Conservation (phyloP, 2,329 filamentous ascomycete genomes). For the Triangularia setosa region DNA sequence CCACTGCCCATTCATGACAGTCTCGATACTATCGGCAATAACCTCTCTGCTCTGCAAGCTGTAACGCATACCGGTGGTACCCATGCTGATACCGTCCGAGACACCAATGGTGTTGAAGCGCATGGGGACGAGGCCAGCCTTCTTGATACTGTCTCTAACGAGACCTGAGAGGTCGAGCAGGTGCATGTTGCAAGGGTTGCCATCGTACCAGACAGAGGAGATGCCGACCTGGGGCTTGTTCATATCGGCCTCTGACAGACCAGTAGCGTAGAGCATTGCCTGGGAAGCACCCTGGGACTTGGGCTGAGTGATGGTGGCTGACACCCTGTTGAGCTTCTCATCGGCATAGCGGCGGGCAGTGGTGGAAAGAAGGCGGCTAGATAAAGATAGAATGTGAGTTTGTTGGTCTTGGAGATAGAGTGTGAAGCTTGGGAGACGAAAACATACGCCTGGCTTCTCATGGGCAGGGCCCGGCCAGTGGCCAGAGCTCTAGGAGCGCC, state of each 20-base stretch:
- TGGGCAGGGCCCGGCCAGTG: constrained; percentile 22
- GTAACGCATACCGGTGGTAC: constrained; percentile 94
- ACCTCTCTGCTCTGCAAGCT: constrained; percentile 91
- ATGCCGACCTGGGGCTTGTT: constrained; percentile 97
- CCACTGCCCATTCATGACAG: constrained; percentile 98
- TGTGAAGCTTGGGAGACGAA: neutral
- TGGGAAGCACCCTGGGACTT: constrained; percentile 98
- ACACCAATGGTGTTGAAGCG: constrained; percentile 99
- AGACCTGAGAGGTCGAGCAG: constrained; percentile 81
- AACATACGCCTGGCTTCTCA: constrained; percentile 26
- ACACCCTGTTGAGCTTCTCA: constrained; percentile 74
- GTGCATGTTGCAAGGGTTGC: constrained; percentile 99
- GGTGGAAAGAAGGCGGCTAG: constrained; percentile 49
- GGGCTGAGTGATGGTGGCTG: constrained; percentile 83
- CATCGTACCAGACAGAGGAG: constrained; percentile 95
- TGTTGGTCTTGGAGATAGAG: neutral
- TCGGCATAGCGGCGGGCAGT: constrained; percentile 47
- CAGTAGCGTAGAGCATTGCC: constrained; percentile 97
- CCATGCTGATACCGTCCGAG: constrained; percentile 97
- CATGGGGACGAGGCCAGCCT: constrained; percentile 82
- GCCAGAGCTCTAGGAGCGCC: constrained; percentile 28
- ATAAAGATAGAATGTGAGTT: constrained; percentile 9
- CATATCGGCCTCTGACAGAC: constrained; percentile 80
- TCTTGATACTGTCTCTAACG: constrained; percentile 58
- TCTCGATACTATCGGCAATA: constrained; percentile 97